Evolutionary conservation across 257 asterid genomes (phyloP), one percentile per base, ranked within the genome.

Genomic region (Ballota nigra): DNA sequence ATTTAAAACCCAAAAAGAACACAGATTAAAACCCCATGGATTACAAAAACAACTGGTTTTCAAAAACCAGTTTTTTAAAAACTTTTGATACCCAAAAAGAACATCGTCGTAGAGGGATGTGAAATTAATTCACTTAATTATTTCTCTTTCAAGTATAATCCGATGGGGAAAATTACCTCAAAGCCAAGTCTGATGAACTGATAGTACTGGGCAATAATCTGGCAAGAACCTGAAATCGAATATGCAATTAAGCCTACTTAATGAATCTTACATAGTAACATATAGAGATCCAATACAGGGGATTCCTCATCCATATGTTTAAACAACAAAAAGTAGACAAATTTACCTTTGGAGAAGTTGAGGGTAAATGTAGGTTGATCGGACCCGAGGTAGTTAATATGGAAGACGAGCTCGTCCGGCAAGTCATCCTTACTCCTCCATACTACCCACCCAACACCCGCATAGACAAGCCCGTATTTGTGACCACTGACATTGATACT

Each of bases 331-430:
- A 55, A 8, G 8, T 2, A 8, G n/a, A n/a, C n/a, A 8, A 43
- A 34, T 4, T 22, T 23, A 85, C 95, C 95, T 81, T 90, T 90
- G 1, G 93, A 88, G 86, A 90, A 90, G 76, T 90, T 90, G 10
- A 90, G 86, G 24, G 97, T 90, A 58, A 90, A 90, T 9, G 97
- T 88, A 49, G 97, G 97, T 61, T 90, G 97, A 79, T 90, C 91
- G 10, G 97, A 82, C 13, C 97, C 95, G 0, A 88, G 89, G 72
- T 90, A 88, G 77, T 88, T 90, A 58, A 88, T 90, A 47, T 90
- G 97, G 78, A 90, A 90, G 8, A 90, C 73, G 0, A 88, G 92
- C 28, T 90, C 95, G 0, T 88, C 90, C 0, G 91, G 91, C 78
- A 90, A 78, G 58, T 90, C 95, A 0, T 76, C 88, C 77, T 72